phyloP scores from a whole-genome alignment of 1,284 basidiomycete genomes.

The Rhodotorula sp. region DNA sequence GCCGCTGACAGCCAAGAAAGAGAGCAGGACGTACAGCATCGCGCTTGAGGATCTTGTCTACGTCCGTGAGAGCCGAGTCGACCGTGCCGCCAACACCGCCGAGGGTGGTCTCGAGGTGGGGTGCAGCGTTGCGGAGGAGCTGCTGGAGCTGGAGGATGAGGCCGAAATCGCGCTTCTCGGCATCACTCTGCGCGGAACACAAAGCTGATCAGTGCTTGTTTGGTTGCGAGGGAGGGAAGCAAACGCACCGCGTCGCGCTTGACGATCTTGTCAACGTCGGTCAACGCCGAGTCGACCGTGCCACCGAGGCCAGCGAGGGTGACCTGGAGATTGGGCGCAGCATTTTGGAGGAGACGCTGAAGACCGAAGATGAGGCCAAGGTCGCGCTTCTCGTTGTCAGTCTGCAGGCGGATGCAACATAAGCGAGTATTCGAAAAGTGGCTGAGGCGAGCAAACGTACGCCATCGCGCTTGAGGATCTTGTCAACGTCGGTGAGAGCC shows the following conservation, averaged over 20 bases:
- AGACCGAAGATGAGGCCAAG: not conserved
- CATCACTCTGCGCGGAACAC: not conserved
- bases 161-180: not conserved
- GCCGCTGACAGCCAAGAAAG: too few species aligned
- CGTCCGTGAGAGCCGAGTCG: not conserved
- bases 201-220: not conserved
- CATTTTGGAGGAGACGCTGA: not conserved
- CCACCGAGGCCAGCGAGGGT: not conserved
- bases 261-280: not conserved
- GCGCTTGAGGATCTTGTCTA: not conserved
- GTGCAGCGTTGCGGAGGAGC: slow-evolving; percentile 4
- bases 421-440: too few species aligned
- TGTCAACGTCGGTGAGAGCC: not conserved
- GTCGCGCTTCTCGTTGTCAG: slow-evolving; percentile 8
- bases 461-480: not conserved
- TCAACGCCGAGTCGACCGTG: not conserved
- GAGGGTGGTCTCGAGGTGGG: not conserved
- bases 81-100: not conserved
- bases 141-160: not conserved
- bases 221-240: too few species aligned
- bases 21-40: not conserved
- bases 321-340: not conserved
- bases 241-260: not conserved
- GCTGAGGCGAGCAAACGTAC: not conserved
- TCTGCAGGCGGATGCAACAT: not conserved